Conservation (phyloP, 352 stramenopile species). For the Phytopythium oedochilum region DNA sequence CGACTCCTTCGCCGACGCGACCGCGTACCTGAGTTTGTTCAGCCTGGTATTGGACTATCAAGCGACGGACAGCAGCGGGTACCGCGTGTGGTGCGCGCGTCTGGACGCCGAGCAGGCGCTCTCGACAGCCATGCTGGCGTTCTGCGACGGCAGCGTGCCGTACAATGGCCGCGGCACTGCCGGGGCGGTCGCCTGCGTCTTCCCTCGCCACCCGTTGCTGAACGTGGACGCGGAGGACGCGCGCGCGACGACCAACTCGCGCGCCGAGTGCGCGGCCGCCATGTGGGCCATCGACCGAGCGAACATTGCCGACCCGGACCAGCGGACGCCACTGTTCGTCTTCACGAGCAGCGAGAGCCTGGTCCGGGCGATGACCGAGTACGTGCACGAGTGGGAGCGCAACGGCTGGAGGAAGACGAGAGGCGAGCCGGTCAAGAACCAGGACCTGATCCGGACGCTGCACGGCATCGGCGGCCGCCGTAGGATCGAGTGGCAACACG, state of each 20-base stretch:
- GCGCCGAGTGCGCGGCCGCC: constrained; percentile 12
- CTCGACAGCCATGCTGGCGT: neutral
- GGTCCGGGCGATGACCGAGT: constrained; percentile 13
- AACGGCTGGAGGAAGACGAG: constrained; percentile 13
- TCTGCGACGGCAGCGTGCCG: constrained; percentile 8
- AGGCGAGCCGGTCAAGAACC: constrained; percentile 8
- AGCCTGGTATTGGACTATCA: too few species aligned
- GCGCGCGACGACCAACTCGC: constrained; percentile 3
- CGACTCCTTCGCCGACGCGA: too few species aligned
- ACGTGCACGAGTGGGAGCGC: constrained; percentile 10
- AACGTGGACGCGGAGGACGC: neutral
- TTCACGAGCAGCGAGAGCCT: constrained; percentile 9
- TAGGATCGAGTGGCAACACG: constrained; percentile 10
- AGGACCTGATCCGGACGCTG: constrained; percentile 9
- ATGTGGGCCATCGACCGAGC: constrained; percentile 9
- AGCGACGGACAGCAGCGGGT: too few species aligned
- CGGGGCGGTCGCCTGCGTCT: neutral
- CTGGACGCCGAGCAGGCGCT: too few species aligned
- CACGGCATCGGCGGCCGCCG: constrained; percentile 5
- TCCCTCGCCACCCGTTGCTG: neutral
- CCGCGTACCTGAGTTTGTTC: too few species aligned
- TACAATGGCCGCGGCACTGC: neutral
- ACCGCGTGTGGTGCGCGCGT: too few species aligned
- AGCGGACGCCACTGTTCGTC: constrained; percentile 8
- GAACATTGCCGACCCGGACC: constrained; percentile 6